Evolutionary conservation across 2,329 filamentous ascomycete species (phyloP).

Genomic region (Diaporthe nobilis): DNA sequence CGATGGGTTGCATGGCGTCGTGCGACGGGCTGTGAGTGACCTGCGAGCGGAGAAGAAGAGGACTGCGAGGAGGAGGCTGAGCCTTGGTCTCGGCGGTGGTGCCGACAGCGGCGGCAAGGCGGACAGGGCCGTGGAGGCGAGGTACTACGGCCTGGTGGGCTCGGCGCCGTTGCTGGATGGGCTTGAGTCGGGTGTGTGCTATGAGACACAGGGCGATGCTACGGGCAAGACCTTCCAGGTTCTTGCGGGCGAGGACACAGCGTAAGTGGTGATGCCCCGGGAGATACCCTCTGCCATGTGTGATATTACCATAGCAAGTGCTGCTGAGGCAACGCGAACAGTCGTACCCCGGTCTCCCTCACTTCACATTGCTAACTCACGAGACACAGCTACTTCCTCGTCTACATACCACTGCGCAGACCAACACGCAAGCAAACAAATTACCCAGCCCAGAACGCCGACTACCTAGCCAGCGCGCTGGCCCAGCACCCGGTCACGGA

Average conservation of each 20-base stretch:
- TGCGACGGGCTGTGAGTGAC: conserved; percentile 40
- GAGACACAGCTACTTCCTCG: conserved; percentile 28
- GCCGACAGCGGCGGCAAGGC: neutral
- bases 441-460: conserved; percentile 36
- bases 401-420: conserved; percentile 36
- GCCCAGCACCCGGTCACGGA: conserved; percentile 37
- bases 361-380: neutral
- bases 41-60: conserved; percentile 14
- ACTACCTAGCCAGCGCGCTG: conserved; percentile 33
- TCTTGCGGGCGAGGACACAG: neutral
- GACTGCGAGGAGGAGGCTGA: neutral
- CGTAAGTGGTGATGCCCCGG: neutral
- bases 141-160: conserved; percentile 39
- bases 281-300: neutral
- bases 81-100: neutral
- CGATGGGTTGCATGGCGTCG: conserved; percentile 44
- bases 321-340: too few relatives aligned
- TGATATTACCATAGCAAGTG: neutral
- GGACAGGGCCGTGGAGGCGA: conserved; percentile 34
- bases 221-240: conserved; percentile 17
- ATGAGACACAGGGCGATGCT: conserved; percentile 17
- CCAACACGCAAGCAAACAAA: conserved; percentile 27
- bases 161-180: neutral
- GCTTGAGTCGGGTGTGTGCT: conserved; percentile 19
- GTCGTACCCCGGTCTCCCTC: neutral